These are phyloP conservation scores for Saccharomycopsis guyanensis DNA, from an alignment of 805 yeast genomes.

Conservation along the genomic window DNA sequence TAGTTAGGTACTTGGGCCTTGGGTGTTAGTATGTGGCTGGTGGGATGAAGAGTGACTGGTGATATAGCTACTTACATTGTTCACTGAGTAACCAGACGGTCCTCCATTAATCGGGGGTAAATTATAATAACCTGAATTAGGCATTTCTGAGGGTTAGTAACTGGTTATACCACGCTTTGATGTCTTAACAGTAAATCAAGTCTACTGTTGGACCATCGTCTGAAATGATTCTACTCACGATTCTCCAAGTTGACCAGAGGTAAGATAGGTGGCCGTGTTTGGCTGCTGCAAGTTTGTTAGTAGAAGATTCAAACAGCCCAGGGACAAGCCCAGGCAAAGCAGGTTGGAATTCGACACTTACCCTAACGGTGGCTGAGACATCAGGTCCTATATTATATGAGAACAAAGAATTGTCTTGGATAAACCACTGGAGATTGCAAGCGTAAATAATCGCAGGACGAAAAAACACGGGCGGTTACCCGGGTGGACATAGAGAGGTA, in stretches of 20 bases:
- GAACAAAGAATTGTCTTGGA: too few relatives aligned
- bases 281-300: not conserved
- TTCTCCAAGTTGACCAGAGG: conserved; percentile 17
- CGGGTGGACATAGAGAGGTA: too few relatives aligned
- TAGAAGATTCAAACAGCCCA: not conserved
- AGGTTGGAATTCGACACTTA: not conserved
- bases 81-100: not conserved
- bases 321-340: not conserved
- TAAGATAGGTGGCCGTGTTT: conserved; percentile 12
- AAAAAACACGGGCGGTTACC: too few relatives aligned
- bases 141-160: not conserved
- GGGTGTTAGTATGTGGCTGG: not conserved
- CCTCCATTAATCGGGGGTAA: not conserved
- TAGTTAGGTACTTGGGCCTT: not conserved
- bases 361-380: not conserved
- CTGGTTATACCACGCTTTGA: too few relatives aligned
- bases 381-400: too few relatives aligned
- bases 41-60: not conserved
- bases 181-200: too few relatives aligned
- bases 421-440: too few relatives aligned
- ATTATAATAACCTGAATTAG: not conserved
- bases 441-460: too few relatives aligned
- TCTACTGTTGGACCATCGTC: too few relatives aligned
- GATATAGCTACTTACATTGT: not conserved
- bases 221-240: conserved; percentile 14